Evolutionary conservation across 345 rosid genomes (phyloP), one percentile per base, ranked within the genome.

Genomic region (Salix udensis): DNA sequence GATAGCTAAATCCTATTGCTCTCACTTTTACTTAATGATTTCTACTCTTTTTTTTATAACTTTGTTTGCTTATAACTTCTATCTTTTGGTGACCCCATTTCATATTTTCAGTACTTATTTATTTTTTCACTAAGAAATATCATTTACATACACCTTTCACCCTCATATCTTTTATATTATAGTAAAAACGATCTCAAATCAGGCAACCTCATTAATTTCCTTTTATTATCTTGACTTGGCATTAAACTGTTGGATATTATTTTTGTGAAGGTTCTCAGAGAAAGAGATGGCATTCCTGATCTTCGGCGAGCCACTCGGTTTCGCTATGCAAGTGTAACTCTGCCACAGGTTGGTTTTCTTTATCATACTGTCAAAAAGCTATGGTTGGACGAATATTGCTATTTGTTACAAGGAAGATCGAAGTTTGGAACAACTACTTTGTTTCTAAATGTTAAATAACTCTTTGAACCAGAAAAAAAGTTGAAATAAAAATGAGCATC

Each of bases 211-310:
- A 52, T 75, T 8, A 65, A 48, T 44, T 61, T 36, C 68, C 67
- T 31, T 73, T 66, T 21, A 13, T 69, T 55, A 39, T 50, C 16
- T 44, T 67, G 30, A 30, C 30, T 30, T 68, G 40, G 39, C 46
- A 8, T 34, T 80, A n/a, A 73, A 73, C 23, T 65, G 39, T 36
- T 74, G 75, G 74, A 50, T 34, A 18, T 76, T 76, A 34, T 69
- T 69, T 82, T 81, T 80, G 39, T 79, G 55, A 84, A 92, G 99
- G 88, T 79, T 73, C 70, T 96, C 76, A 91, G 97, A 89, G 94
- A 92, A 81, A 85, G 82, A 85, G 93, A 92, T 76, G 99, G 99
- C 65, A 81, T 96, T 82, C 99, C 99, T 50, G 96, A 96, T 88
- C 94, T 96, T 75, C 86, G 99, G 30, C 87, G 95, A 80, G 80